These are phyloP conservation scores for Mortierella alpina DNA, from an alignment of 192 early-diverging fungal species.

Conservation along the genomic window DNA sequence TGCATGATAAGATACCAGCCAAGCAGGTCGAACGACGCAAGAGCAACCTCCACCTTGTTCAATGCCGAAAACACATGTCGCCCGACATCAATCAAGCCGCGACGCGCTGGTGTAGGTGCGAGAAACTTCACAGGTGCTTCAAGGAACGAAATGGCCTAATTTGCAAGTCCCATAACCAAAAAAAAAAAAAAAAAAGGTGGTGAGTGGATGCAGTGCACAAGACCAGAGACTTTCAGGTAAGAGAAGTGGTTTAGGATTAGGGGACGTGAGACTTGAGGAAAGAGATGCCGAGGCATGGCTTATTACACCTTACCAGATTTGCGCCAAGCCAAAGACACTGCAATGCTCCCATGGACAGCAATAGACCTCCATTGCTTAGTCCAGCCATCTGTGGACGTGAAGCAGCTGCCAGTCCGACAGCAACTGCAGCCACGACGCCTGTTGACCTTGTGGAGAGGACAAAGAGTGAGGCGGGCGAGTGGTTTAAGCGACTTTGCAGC, in stretches of 20 bases:
- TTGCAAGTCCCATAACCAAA: not conserved
- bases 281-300: not conserved
- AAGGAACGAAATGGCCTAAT: slow-evolving; percentile 49
- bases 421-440: slow-evolving; percentile 32
- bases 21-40: slow-evolving; percentile 42
- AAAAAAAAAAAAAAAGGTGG: not conserved
- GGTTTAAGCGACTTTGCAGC: slow-evolving; percentile 15
- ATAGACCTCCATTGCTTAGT: slow-evolving; percentile 13
- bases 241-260: not conserved
- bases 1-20: slow-evolving; percentile 37
- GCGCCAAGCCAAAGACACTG: slow-evolving; percentile 46
- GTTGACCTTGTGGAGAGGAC: slow-evolving; percentile 44
- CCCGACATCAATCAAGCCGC: slow-evolving; percentile 39
- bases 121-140: slow-evolving; percentile 55
- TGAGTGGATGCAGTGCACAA: not conserved
- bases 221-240: not conserved
- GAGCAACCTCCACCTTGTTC: slow-evolving; percentile 50
- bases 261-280: not conserved
- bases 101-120: slow-evolving; percentile 31
- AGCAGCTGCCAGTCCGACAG: slow-evolving; percentile 36
- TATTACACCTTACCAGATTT: slow-evolving; percentile 25
- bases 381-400: slow-evolving; percentile 20
- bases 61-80: slow-evolving; percentile 55
- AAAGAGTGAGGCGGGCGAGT: slow-evolving; percentile 35
- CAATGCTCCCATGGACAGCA: slow-evolving; percentile 41